Evolutionary conservation across 768 basidiomycete genomes (phyloP), one percentile per base, ranked within the genome.

Genomic region (Amanita pallidorosea): DNA sequence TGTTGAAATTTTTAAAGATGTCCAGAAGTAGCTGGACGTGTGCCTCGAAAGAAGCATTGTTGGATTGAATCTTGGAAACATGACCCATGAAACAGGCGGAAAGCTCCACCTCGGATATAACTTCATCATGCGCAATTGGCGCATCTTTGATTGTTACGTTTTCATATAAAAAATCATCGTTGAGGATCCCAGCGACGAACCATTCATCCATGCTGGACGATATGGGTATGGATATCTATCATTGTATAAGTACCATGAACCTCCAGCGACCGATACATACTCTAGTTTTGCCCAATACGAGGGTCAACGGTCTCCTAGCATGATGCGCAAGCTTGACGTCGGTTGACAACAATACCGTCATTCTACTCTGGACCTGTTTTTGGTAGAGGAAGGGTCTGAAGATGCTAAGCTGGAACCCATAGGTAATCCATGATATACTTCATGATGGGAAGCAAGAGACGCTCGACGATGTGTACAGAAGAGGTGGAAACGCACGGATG

Each of bases 171-270:
- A 95, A 97, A 53, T 93, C 88, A 61, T 96, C 92, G 60, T 87
- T 75, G 52, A 95, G 79, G 61, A 93, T 81, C 70, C 95, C 92
- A 47, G 93, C 92, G 49, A 82, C 78, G 62, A 92, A 89, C 93
- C 94, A 96, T 67, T 90, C 81, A 66, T 92, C 81, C 57, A 72
- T 55, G 35, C 72, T 69, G n/a, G 88, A 82, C 42, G 90, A 83
- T 53, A 96, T 87, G 42, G 89, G 91, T 65, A 97, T 82, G 55
- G 87, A 84, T 54, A 95, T 66, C 89, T 92, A 56, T 12, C 17
- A 23, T 57, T 45, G 38, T 31, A 9, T 33, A 52, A 46, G 48
- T 42, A 47, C 25, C 37, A 51, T 20, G 40, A 49, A 42, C 42
- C 27, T 46, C 40, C 47, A 55, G 50, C 48, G 56, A 43, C 52